Evolutionary conservation across 2,329 filamentous ascomycete species (phyloP).

Genomic region (Scedosporium boydii): DNA sequence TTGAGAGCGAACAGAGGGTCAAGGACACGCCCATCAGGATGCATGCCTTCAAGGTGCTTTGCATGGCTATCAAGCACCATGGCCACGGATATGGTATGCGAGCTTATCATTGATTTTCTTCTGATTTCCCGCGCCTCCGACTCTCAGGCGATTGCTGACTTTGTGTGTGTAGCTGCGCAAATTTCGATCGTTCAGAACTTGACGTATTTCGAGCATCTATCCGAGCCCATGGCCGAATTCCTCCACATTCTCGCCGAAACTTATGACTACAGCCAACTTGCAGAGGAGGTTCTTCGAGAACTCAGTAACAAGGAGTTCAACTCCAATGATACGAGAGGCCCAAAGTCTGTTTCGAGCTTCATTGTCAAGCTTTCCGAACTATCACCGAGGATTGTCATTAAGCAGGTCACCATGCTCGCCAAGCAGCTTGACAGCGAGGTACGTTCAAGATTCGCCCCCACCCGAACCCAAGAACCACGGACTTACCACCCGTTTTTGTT

Average conservation of each 20-base stretch:
- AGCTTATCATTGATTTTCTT: not conserved
- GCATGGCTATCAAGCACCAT: slow-evolving; percentile 94
- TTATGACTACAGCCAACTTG: slow-evolving; percentile 93
- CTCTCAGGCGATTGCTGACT: slow-evolving; percentile 16
- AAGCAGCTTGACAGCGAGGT: slow-evolving; percentile 94
- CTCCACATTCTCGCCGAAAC: slow-evolving; percentile 91
- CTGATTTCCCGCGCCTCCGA: no score
- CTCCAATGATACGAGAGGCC: slow-evolving; percentile 87
- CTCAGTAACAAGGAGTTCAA: slow-evolving; percentile 98
- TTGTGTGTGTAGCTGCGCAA: slow-evolving; percentile 60
- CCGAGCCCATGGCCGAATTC: slow-evolving; percentile 98
- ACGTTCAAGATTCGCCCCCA: slow-evolving; percentile 11
- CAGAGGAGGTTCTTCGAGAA: slow-evolving; percentile 87
- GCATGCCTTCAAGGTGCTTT: slow-evolving; percentile 95
- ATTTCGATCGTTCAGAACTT: slow-evolving; percentile 96
- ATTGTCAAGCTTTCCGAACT: slow-evolving; percentile 89
- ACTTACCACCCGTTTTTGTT: not conserved
- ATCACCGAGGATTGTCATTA: slow-evolving; percentile 83
- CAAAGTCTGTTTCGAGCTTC: slow-evolving; percentile 92
- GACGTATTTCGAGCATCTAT: slow-evolving; percentile 97
- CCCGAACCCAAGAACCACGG: not conserved
- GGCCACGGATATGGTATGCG: slow-evolving; percentile 80
- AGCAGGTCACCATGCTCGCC: slow-evolving; percentile 91
- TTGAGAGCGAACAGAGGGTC: slow-evolving; percentile 87
- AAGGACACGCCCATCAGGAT: slow-evolving; percentile 86